A percentile compares a stretch with the other conserved stretches of the same genome.
Conservation (phyloP, 768 basidiomycete genomes). For the Piloderma croceum region DNA sequence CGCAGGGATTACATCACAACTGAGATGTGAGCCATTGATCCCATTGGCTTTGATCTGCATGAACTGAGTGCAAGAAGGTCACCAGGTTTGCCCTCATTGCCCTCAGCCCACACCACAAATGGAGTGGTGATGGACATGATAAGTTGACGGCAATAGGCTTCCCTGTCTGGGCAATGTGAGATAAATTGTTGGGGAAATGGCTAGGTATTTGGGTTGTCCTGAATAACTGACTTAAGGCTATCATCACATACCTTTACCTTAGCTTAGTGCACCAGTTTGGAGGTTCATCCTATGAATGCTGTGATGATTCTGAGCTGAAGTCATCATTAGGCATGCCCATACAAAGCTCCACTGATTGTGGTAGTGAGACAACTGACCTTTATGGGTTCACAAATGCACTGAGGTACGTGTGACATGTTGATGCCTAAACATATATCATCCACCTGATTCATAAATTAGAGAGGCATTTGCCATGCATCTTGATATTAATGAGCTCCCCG, state of each 20-base stretch:
- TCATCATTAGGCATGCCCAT: slow-evolving; percentile 25
- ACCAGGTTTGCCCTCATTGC: too few relatives aligned
- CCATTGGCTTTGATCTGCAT: too few relatives aligned
- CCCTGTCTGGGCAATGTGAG: slow-evolving; percentile 23
- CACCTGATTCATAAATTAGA: slow-evolving; percentile 10
- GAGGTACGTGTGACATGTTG: slow-evolving; percentile 16
- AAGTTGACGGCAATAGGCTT: slow-evolving; percentile 29
- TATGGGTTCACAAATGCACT: slow-evolving; percentile 28
- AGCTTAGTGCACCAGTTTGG: slow-evolving; percentile 16
- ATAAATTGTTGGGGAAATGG: slow-evolving; percentile 25
- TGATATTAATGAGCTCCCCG: slow-evolving; percentile 15
- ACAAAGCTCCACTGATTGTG: slow-evolving; percentile 31
- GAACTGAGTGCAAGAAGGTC: too few relatives aligned
- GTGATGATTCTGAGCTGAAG: background rate
- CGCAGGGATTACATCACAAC: too few relatives aligned
- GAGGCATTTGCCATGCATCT: slow-evolving; percentile 16
- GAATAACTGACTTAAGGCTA: slow-evolving; percentile 20
- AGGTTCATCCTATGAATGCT: slow-evolving; percentile 17
- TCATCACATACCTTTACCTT: slow-evolving; percentile 25
- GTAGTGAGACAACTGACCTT: slow-evolving; percentile 29
- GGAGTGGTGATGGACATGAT: slow-evolving; percentile 32
- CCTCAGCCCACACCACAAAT: slow-evolving; percentile 26
- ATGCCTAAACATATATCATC: background rate
- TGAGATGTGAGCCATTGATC: too few relatives aligned
- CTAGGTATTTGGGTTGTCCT: slow-evolving; percentile 27